Evolutionary conservation across 768 basidiomycete genomes (phyloP), one percentile per base, ranked within the genome.

Genomic region (Mycena chlorophos): DNA sequence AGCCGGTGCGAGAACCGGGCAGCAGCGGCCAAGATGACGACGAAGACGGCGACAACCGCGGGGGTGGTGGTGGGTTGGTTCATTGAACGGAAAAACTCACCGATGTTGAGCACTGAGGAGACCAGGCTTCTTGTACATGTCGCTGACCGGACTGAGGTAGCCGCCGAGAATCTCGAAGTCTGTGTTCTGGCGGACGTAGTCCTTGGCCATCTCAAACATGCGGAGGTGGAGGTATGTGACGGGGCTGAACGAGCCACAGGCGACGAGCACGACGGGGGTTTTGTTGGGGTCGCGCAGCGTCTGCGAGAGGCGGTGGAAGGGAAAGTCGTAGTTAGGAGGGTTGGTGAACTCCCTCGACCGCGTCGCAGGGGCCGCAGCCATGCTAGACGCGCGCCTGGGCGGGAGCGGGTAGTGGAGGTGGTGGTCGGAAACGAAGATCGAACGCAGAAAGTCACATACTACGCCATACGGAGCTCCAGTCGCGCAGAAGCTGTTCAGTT

Each of bases 151-250:
- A 63, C 94, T 96, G 65, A 98, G 85, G 74, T 98, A 98, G 2
- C 94, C 94, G 25, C 90, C 97, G 65, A 98, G 80, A 64, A 99
- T 91, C 73, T 97, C 93, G 66, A 91, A 97, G 61, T 90, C 78
- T 46, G 92, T 94, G 71, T 94, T 92, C 65, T 94, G 90, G 49
- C 92, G 85, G 51, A 91, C 85, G 66, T 94, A 94, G 78, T 98
- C 97, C 74, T 89, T 90, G 53, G 96, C 97, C 97, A 99, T 98
- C 70, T 98, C 97, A 73, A 98, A 99, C 94, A 99, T 98, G 63
- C 97, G 91, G 58, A 98, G 84, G 68, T 97, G 94, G 49, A 96
- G 88, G 67, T 94, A 96, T n/a, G 95, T 97, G 59, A 97, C 89
- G 12, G 96, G 96, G 65, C 92, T 95, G 83, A 98, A 98, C 52